Evolutionary conservation across 495 filamentous ascomycete genomes (phyloP), one percentile per base, ranked within the genome.

Genomic region (Hypoxylon cercidicola): DNA sequence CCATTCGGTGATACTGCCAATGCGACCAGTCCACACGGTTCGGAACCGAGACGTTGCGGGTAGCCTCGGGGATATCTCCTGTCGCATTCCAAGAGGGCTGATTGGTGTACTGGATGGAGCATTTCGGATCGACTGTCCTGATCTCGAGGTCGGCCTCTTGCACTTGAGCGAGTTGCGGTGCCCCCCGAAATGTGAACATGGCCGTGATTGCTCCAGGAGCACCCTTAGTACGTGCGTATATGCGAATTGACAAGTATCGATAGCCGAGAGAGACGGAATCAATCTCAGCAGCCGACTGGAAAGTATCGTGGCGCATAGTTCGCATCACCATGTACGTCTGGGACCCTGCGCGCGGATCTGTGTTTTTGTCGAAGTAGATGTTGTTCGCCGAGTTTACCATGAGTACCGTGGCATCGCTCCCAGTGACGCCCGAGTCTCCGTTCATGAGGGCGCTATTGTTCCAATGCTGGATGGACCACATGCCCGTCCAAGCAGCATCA

Each of bases 121-220:
- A 69, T 5, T 72, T 69, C 0, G 84, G 80, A 55, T 87, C 88
- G 0, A 71, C 74, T 0, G 89, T 91, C 7, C 89, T 78, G 52
- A 92, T 84, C 69, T 96, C 92, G 43, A 94, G 84, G 66, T 94
- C 92, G 0, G 87, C 85, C 72, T 94, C 90, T 69, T 90, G 87
- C 37, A 87, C 84, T 23, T 71, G 49, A 12, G 72, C 54, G n/a
- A 84, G 78, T 19, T 74, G 48, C 25, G 66, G 51, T 44, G 66
- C 59, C 32, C 67, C 63, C 1, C 75, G 72, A 63, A 88, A 88
- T 16, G 90, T 91, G 74, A 93, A 92, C 57, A 90, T 81, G 30
- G 88, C 89, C 0, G 87, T 88, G 61, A 89, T 84, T 34, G 87
- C 89, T 23, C 89, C 87, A 0, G 74, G 69, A 0, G 78, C 74